phyloP scores from a whole-genome alignment of 108 stramenopile species.

The Nannochloropsis salina region DNA sequence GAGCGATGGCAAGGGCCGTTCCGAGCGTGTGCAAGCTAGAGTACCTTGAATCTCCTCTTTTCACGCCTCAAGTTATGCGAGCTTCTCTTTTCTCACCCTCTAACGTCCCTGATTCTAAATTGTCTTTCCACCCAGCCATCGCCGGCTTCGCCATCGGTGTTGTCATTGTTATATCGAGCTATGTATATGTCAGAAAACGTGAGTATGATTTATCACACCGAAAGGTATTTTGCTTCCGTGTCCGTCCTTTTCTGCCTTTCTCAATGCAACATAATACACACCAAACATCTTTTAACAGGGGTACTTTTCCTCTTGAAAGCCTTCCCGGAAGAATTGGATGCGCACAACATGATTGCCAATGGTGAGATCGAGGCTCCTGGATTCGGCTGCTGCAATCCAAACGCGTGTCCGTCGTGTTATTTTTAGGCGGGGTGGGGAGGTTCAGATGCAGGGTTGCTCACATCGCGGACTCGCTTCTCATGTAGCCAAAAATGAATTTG shows the following conservation, averaged over 20 bases:
- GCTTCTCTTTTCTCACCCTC: too few species aligned
- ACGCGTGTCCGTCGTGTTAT: background rate
- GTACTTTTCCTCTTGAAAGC: background rate
- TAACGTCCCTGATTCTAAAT: too few species aligned
- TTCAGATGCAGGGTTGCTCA: too few species aligned
- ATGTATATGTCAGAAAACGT: conserved; percentile 2
- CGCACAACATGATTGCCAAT: conserved; percentile 9
- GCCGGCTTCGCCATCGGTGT: background rate
- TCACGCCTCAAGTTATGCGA: too few species aligned
- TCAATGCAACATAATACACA: background rate
- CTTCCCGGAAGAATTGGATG: background rate
- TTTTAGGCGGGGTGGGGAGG: background rate
- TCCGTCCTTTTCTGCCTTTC: background rate
- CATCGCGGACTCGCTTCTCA: too few species aligned
- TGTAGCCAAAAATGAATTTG: too few species aligned
- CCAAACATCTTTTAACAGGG: background rate
- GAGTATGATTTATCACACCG: background rate
- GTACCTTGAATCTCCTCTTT: too few species aligned
- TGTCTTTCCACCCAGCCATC: background rate
- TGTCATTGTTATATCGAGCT: conserved; percentile 11
- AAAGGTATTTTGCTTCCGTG: background rate
- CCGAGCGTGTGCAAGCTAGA: too few species aligned
- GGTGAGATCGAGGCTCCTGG: conserved; percentile 14
- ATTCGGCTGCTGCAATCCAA: conserved; percentile 13
- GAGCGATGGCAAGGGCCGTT: too few species aligned